These are phyloP conservation scores for Pseudogymnoascus sp. DNA, from an alignment of 2,329 filamentous ascomycete species.

Conservation along the genomic window DNA sequence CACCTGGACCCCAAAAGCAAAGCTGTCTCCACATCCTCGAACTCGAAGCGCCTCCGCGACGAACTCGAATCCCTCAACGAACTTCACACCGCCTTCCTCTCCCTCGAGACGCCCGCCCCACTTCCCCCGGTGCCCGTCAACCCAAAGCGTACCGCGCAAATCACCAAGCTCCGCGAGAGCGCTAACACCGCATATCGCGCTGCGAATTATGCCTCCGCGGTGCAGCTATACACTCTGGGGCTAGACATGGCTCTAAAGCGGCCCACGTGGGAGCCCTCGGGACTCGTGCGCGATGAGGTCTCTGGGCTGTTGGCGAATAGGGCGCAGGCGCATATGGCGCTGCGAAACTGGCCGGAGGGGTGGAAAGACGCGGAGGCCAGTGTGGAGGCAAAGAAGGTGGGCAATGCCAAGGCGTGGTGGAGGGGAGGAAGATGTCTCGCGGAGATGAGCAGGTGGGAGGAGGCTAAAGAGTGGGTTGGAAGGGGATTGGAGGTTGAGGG, in stretches of 20 bases:
- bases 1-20: conserved; percentile 76
- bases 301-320: conserved; percentile 74
- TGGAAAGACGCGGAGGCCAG: conserved; percentile 81
- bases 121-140: conserved; percentile 86
- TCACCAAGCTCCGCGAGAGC: conserved; percentile 82
- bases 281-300: conserved; percentile 77
- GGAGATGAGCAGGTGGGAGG: conserved; percentile 83
- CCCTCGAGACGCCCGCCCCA: conserved; percentile 57
- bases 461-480: conserved; percentile 72
- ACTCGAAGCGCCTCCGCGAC: conserved; percentile 44
- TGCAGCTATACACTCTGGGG: conserved; percentile 75
- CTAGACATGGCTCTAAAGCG: conserved; percentile 79
- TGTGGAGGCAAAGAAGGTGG: conserved; percentile 76
- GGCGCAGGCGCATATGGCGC: conserved; percentile 80
- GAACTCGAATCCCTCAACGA: conserved; percentile 69
- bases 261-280: conserved; percentile 80
- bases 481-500: conserved; percentile 77
- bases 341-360: conserved; percentile 75
- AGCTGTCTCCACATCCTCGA: conserved; percentile 46
- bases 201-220: conserved; percentile 62
- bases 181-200: conserved; percentile 81
- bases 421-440: conserved; percentile 72
- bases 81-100: conserved; percentile 67
- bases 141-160: conserved; percentile 79
- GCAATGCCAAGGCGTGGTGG: conserved; percentile 95